Conservation (phyloP, 169 alveolate genomes). For the Plasmodium relictum region DNA sequence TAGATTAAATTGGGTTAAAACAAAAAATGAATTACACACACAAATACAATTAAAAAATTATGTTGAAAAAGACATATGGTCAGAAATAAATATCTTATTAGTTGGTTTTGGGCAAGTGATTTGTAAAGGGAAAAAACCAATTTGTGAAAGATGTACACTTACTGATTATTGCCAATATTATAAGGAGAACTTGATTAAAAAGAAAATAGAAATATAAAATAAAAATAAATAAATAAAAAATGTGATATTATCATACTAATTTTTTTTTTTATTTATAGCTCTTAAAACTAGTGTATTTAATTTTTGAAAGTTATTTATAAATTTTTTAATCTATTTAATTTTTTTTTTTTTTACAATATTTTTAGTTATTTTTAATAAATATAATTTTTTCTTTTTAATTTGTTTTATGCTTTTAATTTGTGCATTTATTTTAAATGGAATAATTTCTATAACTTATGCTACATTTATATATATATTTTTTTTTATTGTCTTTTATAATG, state of each 20-base stretch:
- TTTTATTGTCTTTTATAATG: no score
- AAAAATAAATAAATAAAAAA: not conserved
- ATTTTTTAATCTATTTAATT: slow-evolving; percentile 5
- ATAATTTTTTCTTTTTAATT: no score
- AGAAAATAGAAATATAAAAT: not conserved
- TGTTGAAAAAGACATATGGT: slow-evolving; percentile 92
- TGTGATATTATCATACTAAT: not conserved
- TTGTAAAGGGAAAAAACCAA: slow-evolving; percentile 89
- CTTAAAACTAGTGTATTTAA: slow-evolving; percentile 4
- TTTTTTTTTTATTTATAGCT: slow-evolving; percentile 31
- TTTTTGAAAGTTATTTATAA: slow-evolving; percentile 7
- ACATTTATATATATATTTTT: no score
- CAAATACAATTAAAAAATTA: slow-evolving; percentile 90
- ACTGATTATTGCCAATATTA: slow-evolving; percentile 49
- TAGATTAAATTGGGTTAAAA: slow-evolving; percentile 90
- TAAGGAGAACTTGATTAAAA: slow-evolving; percentile 13
- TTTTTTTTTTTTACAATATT: not conserved
- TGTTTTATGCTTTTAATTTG: no score
- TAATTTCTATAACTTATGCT: no score
- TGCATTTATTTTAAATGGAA: no score
- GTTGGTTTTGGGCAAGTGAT: slow-evolving; percentile 98
- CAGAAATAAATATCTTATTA: slow-evolving; percentile 90
- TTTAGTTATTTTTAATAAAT: no score
- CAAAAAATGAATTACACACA: slow-evolving; percentile 95
- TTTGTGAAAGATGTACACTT: slow-evolving; percentile 53